Evolutionary conservation across 805 yeast species (phyloP), one percentile per base, ranked within the genome.

Genomic region (Brettanomyces custersianus): DNA sequence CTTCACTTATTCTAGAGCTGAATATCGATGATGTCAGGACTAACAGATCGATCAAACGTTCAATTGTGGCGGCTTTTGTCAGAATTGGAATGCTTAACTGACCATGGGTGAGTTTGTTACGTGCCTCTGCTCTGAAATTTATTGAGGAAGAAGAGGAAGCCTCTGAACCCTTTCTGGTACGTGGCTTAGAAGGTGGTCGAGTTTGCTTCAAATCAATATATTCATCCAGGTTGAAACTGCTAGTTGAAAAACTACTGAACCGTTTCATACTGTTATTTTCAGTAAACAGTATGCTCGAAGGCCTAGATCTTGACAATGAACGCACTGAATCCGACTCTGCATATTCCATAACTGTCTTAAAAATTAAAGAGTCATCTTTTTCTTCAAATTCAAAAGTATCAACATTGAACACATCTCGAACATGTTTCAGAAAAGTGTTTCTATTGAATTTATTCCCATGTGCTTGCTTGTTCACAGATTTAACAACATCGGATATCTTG

Each of bases 31-130:
- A 79, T 16, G 82, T 90, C 53, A 72, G 66, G 4, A 90, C 86
- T 35, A 90, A 59, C 17, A 88, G 67, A 55, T 90, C 96, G 37
- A 87, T 67, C 46, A 90, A 66, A 46, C 77, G 75, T 30, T 84
- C 92, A 38, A 85, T 58, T 1, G 83, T 69, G 1, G 92, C 92
- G 4, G 84, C 72, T 46, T 77, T 78, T 20, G 60, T 47, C 9
- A 54, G 40, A 16, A 59, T 49, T 28, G 52, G 56, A 28, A 49
- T 46, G 20, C 47, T 17, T 30, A 20, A 22, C 17, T 35, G 17
- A 17, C 11, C 21, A 20, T 8, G 21, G 7, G 29, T 10, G 13
- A 26, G 15, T 16, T n/a, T n/a, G 29, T 32, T 26, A 22, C 16
- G 7, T 8, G 28, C 20, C 16, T 5, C 13, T 10, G 25, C 35